Conservation (phyloP, 148 eudicot species). For the Rhododendron kiyosumense region DNA sequence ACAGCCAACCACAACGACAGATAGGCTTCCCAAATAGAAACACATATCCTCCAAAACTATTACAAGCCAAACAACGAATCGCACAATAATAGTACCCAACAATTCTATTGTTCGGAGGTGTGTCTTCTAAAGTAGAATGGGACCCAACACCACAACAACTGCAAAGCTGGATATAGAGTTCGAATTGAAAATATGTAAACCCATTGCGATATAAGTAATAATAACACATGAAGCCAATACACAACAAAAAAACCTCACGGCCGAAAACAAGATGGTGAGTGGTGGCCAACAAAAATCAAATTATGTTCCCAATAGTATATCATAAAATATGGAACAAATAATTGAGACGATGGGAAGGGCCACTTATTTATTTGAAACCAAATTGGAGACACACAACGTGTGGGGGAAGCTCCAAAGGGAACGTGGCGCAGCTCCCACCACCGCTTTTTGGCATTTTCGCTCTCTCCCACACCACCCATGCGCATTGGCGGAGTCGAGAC, state of each 20-base stretch:
- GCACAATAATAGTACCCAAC: no score
- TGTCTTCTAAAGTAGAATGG: background rate
- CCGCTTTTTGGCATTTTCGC: background rate
- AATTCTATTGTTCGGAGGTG: background rate
- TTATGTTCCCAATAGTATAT: background rate
- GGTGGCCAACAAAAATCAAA: background rate
- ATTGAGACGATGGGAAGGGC: background rate
- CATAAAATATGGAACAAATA: background rate
- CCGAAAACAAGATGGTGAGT: background rate
- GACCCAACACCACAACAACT: background rate
- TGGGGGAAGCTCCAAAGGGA: background rate
- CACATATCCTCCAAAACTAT: no score
- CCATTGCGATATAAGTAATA: background rate
- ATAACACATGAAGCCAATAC: background rate
- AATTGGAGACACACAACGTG: background rate
- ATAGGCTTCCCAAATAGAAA: no score
- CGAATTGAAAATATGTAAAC: background rate
- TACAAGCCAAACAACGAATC: no score
- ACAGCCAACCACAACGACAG: no score
- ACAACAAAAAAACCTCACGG: background rate
- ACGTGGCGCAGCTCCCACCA: background rate
- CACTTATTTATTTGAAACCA: background rate
- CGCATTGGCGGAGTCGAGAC: no score
- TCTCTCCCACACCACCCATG: background rate
- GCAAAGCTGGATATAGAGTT: background rate